phyloP scores from a whole-genome alignment of 768 basidiomycete genomes.

The Leucocoprinus birnbaumii region DNA sequence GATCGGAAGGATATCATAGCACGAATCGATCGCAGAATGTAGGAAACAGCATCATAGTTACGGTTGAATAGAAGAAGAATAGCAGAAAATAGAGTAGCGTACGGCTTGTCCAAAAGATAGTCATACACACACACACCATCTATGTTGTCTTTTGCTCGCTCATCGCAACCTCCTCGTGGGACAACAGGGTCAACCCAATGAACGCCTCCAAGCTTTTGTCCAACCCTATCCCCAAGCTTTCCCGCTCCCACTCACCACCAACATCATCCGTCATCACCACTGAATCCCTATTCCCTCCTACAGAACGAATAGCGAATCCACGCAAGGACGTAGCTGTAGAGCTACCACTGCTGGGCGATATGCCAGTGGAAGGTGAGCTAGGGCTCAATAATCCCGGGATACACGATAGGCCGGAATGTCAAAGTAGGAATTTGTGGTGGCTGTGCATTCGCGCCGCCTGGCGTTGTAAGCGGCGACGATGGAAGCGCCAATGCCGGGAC shows the following conservation, averaged over 20 bases:
- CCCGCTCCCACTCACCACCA: constrained; percentile 87
- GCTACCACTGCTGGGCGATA: no score
- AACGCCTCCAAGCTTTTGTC: constrained; percentile 72
- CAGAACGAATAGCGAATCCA: constrained; percentile 10
- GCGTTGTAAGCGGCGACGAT: constrained; percentile 69
- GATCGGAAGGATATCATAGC: no score
- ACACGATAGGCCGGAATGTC: no score
- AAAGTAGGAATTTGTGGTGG: constrained; percentile 77
- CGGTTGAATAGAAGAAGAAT: no score
- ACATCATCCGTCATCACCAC: constrained; percentile 54
- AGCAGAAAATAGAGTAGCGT: no score
- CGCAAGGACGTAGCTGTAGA: neutral
- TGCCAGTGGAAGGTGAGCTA: neutral
- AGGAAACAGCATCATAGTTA: no score
- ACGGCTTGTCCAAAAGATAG: no score
- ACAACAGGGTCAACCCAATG: no score
- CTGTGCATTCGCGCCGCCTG: constrained; percentile 50
- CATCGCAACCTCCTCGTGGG: no score
- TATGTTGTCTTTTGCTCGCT: no score
- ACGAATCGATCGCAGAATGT: no score
- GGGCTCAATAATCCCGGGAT: neutral
- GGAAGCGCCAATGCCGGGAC: constrained; percentile 72
- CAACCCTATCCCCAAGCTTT: constrained; percentile 77
- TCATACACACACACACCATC: no score
- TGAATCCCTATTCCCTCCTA: constrained; percentile 30